These are phyloP conservation scores for Babesia sp. DNA, from an alignment of 169 alveolate genomes.

Conservation along the genomic window DNA sequence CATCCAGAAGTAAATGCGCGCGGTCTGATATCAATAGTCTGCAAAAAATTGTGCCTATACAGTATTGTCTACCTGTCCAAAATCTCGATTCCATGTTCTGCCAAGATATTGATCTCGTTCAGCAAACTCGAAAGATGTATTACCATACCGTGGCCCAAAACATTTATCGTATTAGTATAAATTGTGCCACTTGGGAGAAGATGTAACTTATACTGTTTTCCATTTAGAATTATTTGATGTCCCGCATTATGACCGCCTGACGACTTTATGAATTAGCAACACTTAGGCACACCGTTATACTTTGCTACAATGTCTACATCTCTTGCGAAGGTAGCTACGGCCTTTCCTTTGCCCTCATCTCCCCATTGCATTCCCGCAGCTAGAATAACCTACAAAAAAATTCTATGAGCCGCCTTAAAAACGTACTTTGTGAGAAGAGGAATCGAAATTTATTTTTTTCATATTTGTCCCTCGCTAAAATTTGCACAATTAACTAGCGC, in stretches of 20 bases:
- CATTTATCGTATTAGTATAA: conserved; percentile 72
- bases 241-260: conserved; percentile 93
- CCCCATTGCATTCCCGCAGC: conserved; percentile 96
- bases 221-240: conserved; percentile 82
- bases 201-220: conserved; percentile 87
- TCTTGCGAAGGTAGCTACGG: conserved; percentile 88
- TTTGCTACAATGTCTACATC: conserved; percentile 87
- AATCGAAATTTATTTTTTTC: conserved; percentile 1
- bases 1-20: conserved; percentile 87
- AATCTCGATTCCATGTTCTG: conserved; percentile 53
- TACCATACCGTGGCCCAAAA: conserved; percentile 93
- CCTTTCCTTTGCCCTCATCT: conserved; percentile 97
- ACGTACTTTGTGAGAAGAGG: conserved; percentile 4
- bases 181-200: conserved; percentile 92
- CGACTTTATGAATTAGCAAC: not conserved
- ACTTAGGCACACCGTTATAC: conserved; percentile 83
- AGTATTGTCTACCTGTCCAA: conserved; percentile 39
- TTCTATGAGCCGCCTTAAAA: not conserved
- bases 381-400: conserved; percentile 63
- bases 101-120: conserved; percentile 50
- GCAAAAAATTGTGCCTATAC: not conserved
- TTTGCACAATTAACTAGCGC: not conserved
- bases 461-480: not conserved
- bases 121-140: conserved; percentile 74
- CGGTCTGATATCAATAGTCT: conserved; percentile 86